Evolutionary conservation across 1,284 basidiomycete genomes (phyloP), one percentile per base, ranked within the genome.

Genomic region (Leccinum angustisporum): DNA sequence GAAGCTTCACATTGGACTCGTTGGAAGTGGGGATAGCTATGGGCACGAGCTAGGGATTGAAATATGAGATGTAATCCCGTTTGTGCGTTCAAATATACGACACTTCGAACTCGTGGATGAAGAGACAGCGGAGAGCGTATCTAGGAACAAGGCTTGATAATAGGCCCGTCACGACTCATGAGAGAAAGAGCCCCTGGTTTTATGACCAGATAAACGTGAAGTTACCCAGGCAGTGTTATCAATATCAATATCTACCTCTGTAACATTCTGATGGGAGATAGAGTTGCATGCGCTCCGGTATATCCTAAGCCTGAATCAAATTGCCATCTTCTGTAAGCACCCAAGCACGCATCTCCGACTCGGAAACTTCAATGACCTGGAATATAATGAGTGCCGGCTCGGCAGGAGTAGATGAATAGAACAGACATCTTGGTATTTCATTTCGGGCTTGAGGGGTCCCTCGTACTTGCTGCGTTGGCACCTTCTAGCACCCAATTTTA

Each of bases 321-420:
- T 97, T 94, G 75, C 99, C 97, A 65, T 95, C 95, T 66, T 97
- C 94, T 4, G 95, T 98, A 51, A 99, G 80, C 80, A 96, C 84
- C 57, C 94, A 87, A 63, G 90, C 91, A 66, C 88, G 88, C 72
- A 99, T 98, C 81, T 98, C 95, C 7, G 95, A 94, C n/a, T n/a
- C n/a, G n/a, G n/a, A n/a, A 0, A 97, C 97, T 74, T 99, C 97
- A 69, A 99, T 99, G 64, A 99, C 95, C 93, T 97, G 70, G 34
- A 63, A 66, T 58, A 52, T n/a, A 13, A 51, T 8, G 21, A 58
- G 48, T 21, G 59, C 65, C 65, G 61, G 64, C 56, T 58, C 57
- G 27, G 61, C 48, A 50, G 48, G 40, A 56, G 58, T 27, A n/a
- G 48, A 63, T 58, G 40, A 54, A 50, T 58, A 27, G 34, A 40